These are phyloP conservation scores for Coemansia sp. DNA, from an alignment of 192 early-diverging fungal genomes.

Conservation along the genomic window DNA sequence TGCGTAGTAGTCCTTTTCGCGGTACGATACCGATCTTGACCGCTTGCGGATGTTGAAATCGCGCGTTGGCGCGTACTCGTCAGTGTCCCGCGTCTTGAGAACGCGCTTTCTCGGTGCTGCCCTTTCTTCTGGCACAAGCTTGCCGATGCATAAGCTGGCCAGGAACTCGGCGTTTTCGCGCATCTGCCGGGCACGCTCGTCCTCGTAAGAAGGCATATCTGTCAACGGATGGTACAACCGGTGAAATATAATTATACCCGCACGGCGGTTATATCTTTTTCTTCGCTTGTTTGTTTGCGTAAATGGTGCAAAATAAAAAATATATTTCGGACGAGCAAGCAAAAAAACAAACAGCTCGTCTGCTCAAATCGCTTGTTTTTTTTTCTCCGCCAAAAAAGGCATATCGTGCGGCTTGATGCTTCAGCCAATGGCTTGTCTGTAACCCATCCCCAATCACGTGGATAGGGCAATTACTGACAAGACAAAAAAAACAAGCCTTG, in stretches of 20 bases:
- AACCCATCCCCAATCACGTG: too few species aligned
- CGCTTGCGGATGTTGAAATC: constrained; percentile 21
- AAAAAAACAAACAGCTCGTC: too few species aligned
- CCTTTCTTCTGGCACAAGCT: neutral
- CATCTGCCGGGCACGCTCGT: constrained; percentile 37
- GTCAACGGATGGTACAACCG: neutral
- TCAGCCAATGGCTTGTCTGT: too few species aligned
- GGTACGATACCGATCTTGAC: constrained; percentile 18
- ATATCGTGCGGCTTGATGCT: too few species aligned
- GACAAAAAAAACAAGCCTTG: too few species aligned
- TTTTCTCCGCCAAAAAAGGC: too few species aligned
- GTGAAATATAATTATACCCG: too few species aligned
- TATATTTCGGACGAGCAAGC: too few species aligned
- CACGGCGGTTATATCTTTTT: neutral
- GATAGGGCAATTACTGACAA: too few species aligned
- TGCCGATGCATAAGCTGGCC: constrained; percentile 26
- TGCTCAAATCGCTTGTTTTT: too few species aligned
- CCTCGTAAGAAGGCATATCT: constrained; percentile 25
- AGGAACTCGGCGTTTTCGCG: constrained; percentile 46
- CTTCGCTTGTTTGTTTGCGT: neutral
- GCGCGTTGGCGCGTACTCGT: constrained; percentile 22
- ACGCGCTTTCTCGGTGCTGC: constrained; percentile 8
- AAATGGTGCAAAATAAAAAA: neutral
- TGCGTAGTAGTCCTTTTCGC: constrained; percentile 21
- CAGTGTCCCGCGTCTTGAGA: constrained; percentile 4